These are phyloP conservation scores for Podospora didyma DNA, from an alignment of 495 filamentous ascomycete genomes.

Conservation along the genomic window DNA sequence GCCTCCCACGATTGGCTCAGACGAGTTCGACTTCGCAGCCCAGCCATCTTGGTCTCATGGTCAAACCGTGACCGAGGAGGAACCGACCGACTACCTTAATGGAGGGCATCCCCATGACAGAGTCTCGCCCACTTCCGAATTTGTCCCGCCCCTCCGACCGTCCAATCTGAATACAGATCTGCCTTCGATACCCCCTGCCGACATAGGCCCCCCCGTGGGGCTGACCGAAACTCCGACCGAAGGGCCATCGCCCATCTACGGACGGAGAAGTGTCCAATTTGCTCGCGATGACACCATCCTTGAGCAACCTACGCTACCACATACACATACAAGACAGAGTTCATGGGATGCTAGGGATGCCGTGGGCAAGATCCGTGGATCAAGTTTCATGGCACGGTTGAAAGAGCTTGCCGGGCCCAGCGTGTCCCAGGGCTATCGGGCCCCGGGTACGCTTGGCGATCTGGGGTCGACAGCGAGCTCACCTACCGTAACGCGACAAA, in stretches of 20 bases:
- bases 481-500: conserved; percentile 42
- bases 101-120: conserved; percentile 34
- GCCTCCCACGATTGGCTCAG: conserved; percentile 21
- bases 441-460: conserved; percentile 22
- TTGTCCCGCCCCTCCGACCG: not conserved
- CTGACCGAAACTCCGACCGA: conserved; percentile 12
- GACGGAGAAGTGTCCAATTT: conserved; percentile 59
- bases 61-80: conserved; percentile 14
- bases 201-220: not conserved
- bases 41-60: conserved; percentile 12
- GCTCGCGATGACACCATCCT: conserved; percentile 44
- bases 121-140: conserved; percentile 19
- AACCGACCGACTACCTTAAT: conserved; percentile 42
- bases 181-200: conserved; percentile 3
- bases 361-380: conserved; percentile 49
- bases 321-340: conserved; percentile 46
- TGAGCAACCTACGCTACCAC: conserved; percentile 33
- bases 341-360: conserved; percentile 58
- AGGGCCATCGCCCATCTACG: conserved; percentile 10
- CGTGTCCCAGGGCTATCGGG: conserved; percentile 42
- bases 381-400: conserved; percentile 64
- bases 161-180: conserved; percentile 10
- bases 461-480: conserved; percentile 39
- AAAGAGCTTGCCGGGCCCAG: conserved; percentile 54
- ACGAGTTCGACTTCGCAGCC: conserved; percentile 30